Evolutionary conservation across 768 basidiomycete species (phyloP).

Genomic region (Hemileccinum rubropunctum): DNA sequence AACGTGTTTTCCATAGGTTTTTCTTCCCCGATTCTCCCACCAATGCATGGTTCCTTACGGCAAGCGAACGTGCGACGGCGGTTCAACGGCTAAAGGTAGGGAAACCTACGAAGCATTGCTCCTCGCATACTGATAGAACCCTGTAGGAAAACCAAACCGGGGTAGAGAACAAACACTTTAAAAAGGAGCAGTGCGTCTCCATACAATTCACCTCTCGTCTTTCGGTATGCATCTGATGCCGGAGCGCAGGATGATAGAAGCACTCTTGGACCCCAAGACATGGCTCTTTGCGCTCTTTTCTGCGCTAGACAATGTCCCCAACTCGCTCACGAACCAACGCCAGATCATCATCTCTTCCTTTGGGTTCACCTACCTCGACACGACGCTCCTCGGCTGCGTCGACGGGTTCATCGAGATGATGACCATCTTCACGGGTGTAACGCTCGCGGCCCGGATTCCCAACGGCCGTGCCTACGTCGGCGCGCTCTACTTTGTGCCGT

Average conservation of each 20-base stretch:
- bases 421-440: slow-evolving; percentile 67
- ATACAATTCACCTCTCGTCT: neutral
- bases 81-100: slow-evolving; percentile 62
- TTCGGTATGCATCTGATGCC: neutral
- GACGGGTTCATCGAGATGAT: slow-evolving; percentile 64
- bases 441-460: slow-evolving; percentile 50
- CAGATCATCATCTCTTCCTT: slow-evolving; percentile 64
- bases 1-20: slow-evolving; percentile 39
- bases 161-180: slow-evolving; percentile 79
- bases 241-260: slow-evolving; percentile 58
- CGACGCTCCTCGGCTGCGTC: slow-evolving; percentile 67
- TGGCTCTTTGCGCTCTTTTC: slow-evolving; percentile 75
- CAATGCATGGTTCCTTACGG: slow-evolving; percentile 70
- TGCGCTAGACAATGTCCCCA: slow-evolving; percentile 59
- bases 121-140: neutral
- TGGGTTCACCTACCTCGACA: slow-evolving; percentile 62
- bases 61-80: slow-evolving; percentile 59
- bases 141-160: slow-evolving; percentile 71
- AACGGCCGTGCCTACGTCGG: slow-evolving; percentile 65
- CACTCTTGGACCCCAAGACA: slow-evolving; percentile 65
- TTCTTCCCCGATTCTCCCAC: slow-evolving; percentile 76
- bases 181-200: slow-evolving; percentile 66
- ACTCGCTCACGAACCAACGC: slow-evolving; percentile 64
- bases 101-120: neutral
- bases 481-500: slow-evolving; percentile 60